Evolutionary conservation across 2,329 filamentous ascomycete species (phyloP), one percentile per base, ranked within the genome.

Genomic region (Penicillium aurantiogriseum): DNA sequence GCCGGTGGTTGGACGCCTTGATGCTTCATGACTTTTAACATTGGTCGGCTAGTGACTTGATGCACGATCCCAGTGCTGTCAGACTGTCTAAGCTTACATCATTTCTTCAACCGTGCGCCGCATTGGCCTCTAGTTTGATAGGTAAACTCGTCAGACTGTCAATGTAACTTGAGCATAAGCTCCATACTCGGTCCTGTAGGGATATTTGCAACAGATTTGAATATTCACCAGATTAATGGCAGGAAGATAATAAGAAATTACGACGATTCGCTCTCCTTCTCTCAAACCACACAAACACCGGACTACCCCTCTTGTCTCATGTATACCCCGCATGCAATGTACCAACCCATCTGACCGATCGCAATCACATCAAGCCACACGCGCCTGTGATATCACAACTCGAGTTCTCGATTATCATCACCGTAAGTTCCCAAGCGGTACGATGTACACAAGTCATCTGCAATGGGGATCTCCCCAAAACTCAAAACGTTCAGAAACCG

Each of bases 1-100:
- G 10, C 15, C 11, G 25, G 38, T 56, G 54, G 44, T 56, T 62
- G 59, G 61, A 21, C 57, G 63, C 64, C 59, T 64, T 59, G 59
- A 56, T 64, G 39, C 53, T 45, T 42, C 15, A 21, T 7, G 48
- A 29, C 36, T 45, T 45, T 27, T 39, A 25, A 42, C 49, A 64
- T 61, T 59, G 33, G 47, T 57, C 57, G 53, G 39, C 39, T 50
- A 46, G 23, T 36, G 51, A 54, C 43, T 39, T 45, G 33, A 39
- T 29, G 47, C 53, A 51, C 23, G 42, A 51, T 56, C 54, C 43
- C 33, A 57, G 57, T 51, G 50, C 54, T 57, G 57, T 63, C 57
- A 60, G 61, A 59, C 40, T 48, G 31, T 51, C 23, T 44, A 42
- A 33, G 36, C 49, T 50, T 59, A 52, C 40, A 54, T 50, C 50